These are phyloP conservation scores for Penicillium silybi DNA, from an alignment of 495 filamentous ascomycete genomes.

Conservation along the genomic window DNA sequence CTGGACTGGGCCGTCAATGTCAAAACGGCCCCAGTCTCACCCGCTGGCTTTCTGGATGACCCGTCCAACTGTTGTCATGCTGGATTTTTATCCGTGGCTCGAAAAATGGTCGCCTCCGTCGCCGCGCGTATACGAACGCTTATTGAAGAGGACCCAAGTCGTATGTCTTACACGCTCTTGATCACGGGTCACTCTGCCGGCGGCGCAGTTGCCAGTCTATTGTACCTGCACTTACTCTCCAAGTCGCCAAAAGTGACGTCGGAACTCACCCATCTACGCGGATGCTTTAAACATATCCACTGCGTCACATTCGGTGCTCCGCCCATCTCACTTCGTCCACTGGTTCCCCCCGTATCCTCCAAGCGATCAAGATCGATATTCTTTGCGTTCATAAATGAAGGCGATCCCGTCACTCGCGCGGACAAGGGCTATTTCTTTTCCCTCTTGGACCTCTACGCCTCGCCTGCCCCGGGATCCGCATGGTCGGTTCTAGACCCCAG, in stretches of 20 bases:
- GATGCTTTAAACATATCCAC: constrained; percentile 68
- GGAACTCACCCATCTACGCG: constrained; percentile 62
- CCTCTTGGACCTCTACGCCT: constrained; percentile 64
- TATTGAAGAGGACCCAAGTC: constrained; percentile 64
- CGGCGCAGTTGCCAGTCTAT: constrained; percentile 70
- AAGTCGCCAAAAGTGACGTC: constrained; percentile 43
- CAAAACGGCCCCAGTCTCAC: constrained; percentile 57
- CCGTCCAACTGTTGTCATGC: constrained; percentile 70
- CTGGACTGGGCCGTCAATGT: constrained; percentile 85
- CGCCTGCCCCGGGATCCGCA: constrained; percentile 49
- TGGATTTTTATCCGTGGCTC: constrained; percentile 71
- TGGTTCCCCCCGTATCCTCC: constrained; percentile 51
- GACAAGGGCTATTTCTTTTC: constrained; percentile 70
- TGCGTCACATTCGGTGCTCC: constrained; percentile 82
- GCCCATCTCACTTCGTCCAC: constrained; percentile 65
- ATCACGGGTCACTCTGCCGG: constrained; percentile 84
- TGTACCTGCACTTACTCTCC: constrained; percentile 76
- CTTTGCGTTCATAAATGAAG: constrained; percentile 76
- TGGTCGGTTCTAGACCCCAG: constrained; percentile 5
- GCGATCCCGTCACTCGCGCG: constrained; percentile 73
- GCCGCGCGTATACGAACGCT: constrained; percentile 63
- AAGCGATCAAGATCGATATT: constrained; percentile 60
- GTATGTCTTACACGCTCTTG: constrained; percentile 63
- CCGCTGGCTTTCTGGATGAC: constrained; percentile 69
- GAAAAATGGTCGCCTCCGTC: constrained; percentile 69